phyloP scores from a whole-genome alignment of 1,284 basidiomycete species.

The Ceratobasidium theobromae region DNA sequence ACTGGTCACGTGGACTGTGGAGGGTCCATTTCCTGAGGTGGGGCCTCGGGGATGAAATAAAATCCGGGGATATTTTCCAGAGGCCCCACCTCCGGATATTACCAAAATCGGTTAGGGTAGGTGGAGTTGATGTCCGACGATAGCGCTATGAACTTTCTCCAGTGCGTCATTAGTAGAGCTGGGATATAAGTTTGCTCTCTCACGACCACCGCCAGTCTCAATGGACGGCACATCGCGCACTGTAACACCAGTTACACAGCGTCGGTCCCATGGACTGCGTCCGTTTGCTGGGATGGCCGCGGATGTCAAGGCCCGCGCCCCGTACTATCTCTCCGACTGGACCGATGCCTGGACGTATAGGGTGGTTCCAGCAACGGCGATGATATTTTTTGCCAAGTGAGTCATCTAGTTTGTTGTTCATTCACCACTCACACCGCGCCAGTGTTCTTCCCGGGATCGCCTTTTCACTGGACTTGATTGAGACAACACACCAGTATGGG shows the following conservation, averaged over 20 bases:
- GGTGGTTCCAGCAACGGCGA: constrained; percentile 69
- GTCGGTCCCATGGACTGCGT: constrained; percentile 35
- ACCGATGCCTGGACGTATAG: constrained; percentile 86
- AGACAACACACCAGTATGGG: constrained; percentile 87
- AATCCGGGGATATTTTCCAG: not conserved
- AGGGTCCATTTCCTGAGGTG: constrained; percentile 36
- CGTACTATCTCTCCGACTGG: constrained; percentile 87
- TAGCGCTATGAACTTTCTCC: not conserved
- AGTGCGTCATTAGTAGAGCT: too few relatives aligned
- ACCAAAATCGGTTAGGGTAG: not conserved
- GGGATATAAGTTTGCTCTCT: too few relatives aligned
- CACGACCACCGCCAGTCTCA: not conserved
- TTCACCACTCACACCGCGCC: constrained; percentile 21
- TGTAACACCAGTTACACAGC: constrained; percentile 19
- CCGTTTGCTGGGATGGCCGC: constrained; percentile 72
- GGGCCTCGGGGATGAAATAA: not conserved
- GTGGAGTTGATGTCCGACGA: not conserved
- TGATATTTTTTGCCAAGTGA: constrained; percentile 81
- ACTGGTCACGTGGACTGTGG: constrained; percentile 8
- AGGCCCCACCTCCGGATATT: not conserved
- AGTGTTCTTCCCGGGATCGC: constrained; percentile 88
- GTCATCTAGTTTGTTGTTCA: constrained; percentile 38
- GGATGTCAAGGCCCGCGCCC: constrained; percentile 75
- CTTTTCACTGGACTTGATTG: constrained; percentile 90
- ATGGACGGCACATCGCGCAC: constrained; percentile 18